phyloP scores from a whole-genome alignment of 495 filamentous ascomycete species.

The Neurospora hispaniola region DNA sequence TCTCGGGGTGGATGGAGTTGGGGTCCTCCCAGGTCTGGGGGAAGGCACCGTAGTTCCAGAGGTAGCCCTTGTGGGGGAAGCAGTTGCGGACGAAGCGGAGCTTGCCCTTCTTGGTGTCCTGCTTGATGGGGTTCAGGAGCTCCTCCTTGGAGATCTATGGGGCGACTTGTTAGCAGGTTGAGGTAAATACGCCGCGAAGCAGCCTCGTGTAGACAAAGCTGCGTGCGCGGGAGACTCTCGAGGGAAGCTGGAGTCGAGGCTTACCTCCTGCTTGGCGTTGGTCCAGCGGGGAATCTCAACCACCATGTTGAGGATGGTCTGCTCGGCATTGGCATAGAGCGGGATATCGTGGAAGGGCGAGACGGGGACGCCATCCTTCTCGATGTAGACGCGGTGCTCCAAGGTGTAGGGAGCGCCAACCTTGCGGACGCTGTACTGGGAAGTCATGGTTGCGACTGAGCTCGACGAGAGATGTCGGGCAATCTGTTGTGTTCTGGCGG shows the following conservation, averaged over 20 bases:
- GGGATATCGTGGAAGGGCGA: conserved; percentile 99
- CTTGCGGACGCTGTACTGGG: conserved; percentile 64
- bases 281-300: conserved; percentile 99
- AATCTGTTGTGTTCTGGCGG: conserved; percentile 42
- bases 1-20: conserved; percentile 89
- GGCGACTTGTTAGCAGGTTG: conserved; percentile 5
- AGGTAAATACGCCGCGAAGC: neutral
- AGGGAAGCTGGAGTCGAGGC: conserved; percentile 8
- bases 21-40: conserved; percentile 99
- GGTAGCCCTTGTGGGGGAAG: conserved; percentile 99
- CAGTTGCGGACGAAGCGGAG: conserved; percentile 98
- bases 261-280: conserved; percentile 97
- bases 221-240: neutral
- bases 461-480: conserved; percentile 41
- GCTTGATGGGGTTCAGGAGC: conserved; percentile 93
- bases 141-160: conserved; percentile 92
- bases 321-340: conserved; percentile 86
- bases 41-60: conserved; percentile 99
- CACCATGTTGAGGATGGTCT: conserved; percentile 96
- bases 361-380: conserved; percentile 89
- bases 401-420: conserved; percentile 82
- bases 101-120: conserved; percentile 81
- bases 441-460: conserved; percentile 37
- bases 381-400: conserved; percentile 94
- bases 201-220: neutral